Evolutionary conservation across 148 eudicot genomes (phyloP).

Genomic region (Vaccinium macrocarpon): DNA sequence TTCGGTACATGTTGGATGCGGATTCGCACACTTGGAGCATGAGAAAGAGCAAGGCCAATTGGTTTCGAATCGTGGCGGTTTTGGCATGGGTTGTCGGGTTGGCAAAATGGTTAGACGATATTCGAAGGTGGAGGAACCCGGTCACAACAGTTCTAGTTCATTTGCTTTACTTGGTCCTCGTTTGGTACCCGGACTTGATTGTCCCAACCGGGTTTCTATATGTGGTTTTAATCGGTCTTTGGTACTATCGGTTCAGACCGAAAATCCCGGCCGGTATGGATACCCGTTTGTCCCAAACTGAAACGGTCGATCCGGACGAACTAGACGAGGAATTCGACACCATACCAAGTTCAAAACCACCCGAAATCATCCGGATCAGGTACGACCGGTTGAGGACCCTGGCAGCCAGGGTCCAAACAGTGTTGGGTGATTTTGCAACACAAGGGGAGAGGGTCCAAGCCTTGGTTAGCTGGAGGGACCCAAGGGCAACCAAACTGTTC

Average conservation of each 20-base stretch:
- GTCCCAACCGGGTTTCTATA: slow-evolving; percentile 95
- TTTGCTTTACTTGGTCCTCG: slow-evolving; percentile 74
- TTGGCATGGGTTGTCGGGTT: slow-evolving; percentile 87
- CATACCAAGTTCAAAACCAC: slow-evolving; percentile 73
- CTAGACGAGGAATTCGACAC: slow-evolving; percentile 94
- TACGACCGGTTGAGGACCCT: slow-evolving; percentile 76
- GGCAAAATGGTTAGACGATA: slow-evolving; percentile 81
- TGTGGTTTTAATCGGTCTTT: slow-evolving; percentile 73
- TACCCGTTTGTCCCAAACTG: slow-evolving; percentile 73
- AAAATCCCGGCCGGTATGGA: slow-evolving; percentile 95
- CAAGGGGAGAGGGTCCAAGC: slow-evolving; percentile 95
- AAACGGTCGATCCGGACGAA: slow-evolving; percentile 72
- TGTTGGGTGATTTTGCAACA: slow-evolving; percentile 84
- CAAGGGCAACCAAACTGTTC: slow-evolving; percentile 87
- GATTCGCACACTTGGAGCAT: slow-evolving; percentile 95
- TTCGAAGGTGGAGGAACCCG: slow-evolving; percentile 83
- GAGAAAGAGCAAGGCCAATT: slow-evolving; percentile 92
- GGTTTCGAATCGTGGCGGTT: slow-evolving; percentile 86
- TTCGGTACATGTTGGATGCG: slow-evolving; percentile 79
- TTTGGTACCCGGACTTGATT: slow-evolving; percentile 92
- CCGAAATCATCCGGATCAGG: slow-evolving; percentile 55
- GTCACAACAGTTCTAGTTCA: slow-evolving; percentile 79
- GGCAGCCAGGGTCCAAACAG: slow-evolving; percentile 89
- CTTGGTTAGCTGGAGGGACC: slow-evolving; percentile 97
- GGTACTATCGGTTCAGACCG: slow-evolving; percentile 90